These are phyloP conservation scores for Fagopyrum esculentum DNA, from an alignment of 148 eudicot species.

Conservation along the genomic window DNA sequence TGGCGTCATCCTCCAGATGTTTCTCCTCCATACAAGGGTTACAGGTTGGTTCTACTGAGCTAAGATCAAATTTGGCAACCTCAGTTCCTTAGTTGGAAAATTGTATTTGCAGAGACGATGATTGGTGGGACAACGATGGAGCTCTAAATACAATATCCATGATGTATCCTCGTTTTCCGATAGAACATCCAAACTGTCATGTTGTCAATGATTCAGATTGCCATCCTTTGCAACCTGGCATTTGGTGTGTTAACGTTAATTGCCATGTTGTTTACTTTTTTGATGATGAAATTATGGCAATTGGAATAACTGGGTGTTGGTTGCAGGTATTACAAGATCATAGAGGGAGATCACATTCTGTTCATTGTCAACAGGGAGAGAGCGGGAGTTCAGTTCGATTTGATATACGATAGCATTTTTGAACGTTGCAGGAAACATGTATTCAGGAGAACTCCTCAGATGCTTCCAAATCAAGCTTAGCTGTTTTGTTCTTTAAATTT, in stretches of 20 bases:
- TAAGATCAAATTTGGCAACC: no score
- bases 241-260: constrained; percentile 45
- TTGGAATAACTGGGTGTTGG: not conserved
- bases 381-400: constrained; percentile 84
- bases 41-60: constrained; percentile 34
- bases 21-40: constrained; percentile 84
- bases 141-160: constrained; percentile 86
- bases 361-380: constrained; percentile 86
- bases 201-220: constrained; percentile 74
- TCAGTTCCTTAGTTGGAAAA: not conserved
- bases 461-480: constrained; percentile 45
- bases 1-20: constrained; percentile 82
- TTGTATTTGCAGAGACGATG: constrained; percentile 65
- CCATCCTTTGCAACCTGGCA: constrained; percentile 77
- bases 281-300: not conserved
- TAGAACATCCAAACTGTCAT: constrained; percentile 62
- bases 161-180: constrained; percentile 87
- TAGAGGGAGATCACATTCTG: constrained; percentile 89
- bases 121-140: constrained; percentile 99
- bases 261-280: not conserved
- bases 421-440: constrained; percentile 90
- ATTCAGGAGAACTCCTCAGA: constrained; percentile 57
- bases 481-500: not conserved
- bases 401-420: constrained; percentile 87
- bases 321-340: constrained; percentile 89